Evolutionary conservation across 768 basidiomycete genomes (phyloP).

Genomic region (Russula foetens): DNA sequence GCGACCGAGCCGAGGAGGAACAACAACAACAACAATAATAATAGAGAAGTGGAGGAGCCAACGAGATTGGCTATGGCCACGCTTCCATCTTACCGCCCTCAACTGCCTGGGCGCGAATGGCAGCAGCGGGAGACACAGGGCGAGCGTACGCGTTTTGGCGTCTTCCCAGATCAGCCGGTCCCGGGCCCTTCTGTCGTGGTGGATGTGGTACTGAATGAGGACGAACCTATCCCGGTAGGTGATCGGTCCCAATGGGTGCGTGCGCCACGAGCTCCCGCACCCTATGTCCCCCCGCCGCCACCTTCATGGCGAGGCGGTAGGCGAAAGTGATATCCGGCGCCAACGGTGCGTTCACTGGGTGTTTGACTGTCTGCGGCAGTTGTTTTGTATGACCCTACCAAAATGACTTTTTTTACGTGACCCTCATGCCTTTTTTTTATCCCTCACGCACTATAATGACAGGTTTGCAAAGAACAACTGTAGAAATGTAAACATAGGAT

Average conservation of each 20-base stretch:
- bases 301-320: background rate
- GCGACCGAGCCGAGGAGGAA: background rate
- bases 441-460: background rate
- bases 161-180: background rate
- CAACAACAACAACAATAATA: no score
- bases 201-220: slow-evolving; percentile 35
- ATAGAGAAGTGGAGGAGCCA: no score
- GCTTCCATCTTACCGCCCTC: background rate
- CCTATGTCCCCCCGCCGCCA: background rate
- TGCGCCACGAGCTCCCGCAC: slow-evolving; percentile 13
- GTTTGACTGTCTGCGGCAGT: background rate
- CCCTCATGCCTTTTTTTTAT: no score
- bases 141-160: background rate
- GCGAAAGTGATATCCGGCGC: background rate
- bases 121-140: background rate
- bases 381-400: background rate
- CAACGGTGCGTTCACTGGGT: background rate
- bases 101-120: background rate
- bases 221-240: slow-evolving; percentile 49
- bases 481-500: background rate
- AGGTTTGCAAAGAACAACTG: background rate
- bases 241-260: slow-evolving; percentile 34
- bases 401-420: no score
- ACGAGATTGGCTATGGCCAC: background rate
- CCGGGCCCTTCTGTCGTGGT: slow-evolving; percentile 28